Evolutionary conservation across 345 rosid genomes (phyloP).

Genomic region (Aquilaria sinensis): DNA sequence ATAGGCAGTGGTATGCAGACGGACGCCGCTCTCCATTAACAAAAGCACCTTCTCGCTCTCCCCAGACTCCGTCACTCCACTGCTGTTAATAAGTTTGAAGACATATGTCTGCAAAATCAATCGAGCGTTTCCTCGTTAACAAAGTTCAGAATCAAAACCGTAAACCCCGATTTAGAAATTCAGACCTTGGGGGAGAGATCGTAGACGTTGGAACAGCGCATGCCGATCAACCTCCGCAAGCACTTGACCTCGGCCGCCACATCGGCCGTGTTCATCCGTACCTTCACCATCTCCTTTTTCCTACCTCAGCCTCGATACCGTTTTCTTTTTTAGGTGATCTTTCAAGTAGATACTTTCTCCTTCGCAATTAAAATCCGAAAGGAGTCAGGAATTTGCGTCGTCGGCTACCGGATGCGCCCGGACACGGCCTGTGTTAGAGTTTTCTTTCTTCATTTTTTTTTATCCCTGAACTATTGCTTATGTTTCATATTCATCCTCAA

Average conservation of each 20-base stretch:
- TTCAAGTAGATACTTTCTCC: no score
- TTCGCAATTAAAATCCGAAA: no score
- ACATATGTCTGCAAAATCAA: constrained; percentile 56
- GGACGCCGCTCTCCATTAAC: constrained; percentile 94
- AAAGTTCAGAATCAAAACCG: neutral
- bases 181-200: constrained; percentile 93
- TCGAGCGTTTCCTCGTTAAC: neutral
- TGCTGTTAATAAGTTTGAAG: constrained; percentile 96
- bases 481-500: no score
- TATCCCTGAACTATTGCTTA: no score
- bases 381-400: no score
- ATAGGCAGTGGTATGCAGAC: constrained; percentile 87
- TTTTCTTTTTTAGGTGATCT: neutral
- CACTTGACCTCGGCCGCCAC: constrained; percentile 99
- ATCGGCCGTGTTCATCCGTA: constrained; percentile 98
- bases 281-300: constrained; percentile 68
- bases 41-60: constrained; percentile 93
- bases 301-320: neutral
- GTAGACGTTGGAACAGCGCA: constrained; percentile 97
- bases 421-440: no score
- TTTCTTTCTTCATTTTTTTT: no score
- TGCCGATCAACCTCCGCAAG: constrained; percentile 77
- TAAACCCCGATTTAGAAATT: neutral
- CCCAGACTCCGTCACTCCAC: constrained; percentile 94
- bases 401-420: no score